Percentiles rank a stretch among this genome's conserved stretches.
These are phyloP conservation scores for Penicillium coprophilum DNA, from an alignment of 495 filamentous ascomycete genomes.

Conservation along the genomic window DNA sequence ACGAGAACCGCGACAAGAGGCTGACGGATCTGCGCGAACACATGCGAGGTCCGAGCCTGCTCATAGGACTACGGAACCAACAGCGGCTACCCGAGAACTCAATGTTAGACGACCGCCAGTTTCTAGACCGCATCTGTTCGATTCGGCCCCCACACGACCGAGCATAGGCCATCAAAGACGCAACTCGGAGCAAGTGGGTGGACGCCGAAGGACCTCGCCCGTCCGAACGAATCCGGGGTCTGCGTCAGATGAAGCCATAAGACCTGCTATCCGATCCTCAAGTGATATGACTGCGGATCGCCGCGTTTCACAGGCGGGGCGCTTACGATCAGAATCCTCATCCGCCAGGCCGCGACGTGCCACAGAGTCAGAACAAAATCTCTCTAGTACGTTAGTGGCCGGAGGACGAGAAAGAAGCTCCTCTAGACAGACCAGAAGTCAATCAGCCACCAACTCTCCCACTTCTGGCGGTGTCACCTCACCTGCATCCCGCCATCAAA, in stretches of 20 bases:
- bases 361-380: conserved; percentile 38
- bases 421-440: conserved; percentile 20
- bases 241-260: conserved; percentile 38
- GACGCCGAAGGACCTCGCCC: conserved; percentile 40
- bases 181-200: conserved; percentile 50
- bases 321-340: conserved; percentile 30
- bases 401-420: conserved; percentile 30
- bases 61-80: conserved; percentile 24
- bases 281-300: conserved; percentile 45
- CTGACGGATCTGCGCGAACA: conserved; percentile 27
- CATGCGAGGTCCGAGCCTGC: conserved; percentile 38
- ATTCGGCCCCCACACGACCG: conserved; percentile 39
- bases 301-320: conserved; percentile 28
- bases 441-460: conserved; percentile 27
- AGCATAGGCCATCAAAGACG: conserved; percentile 44
- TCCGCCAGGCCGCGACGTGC: conserved; percentile 35
- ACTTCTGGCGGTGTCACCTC: conserved; percentile 14
- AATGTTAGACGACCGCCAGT: conserved; percentile 47
- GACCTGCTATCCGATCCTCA: conserved; percentile 40
- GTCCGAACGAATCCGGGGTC: conserved; percentile 35
- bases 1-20: conserved; percentile 22
- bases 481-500: conserved; percentile 10
- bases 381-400: conserved; percentile 34
- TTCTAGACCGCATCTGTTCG: conserved; percentile 56
- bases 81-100: conserved; percentile 15